These are phyloP conservation scores for Cordia subcordata DNA, from an alignment of 257 asterid species.

Conservation along the genomic window DNA sequence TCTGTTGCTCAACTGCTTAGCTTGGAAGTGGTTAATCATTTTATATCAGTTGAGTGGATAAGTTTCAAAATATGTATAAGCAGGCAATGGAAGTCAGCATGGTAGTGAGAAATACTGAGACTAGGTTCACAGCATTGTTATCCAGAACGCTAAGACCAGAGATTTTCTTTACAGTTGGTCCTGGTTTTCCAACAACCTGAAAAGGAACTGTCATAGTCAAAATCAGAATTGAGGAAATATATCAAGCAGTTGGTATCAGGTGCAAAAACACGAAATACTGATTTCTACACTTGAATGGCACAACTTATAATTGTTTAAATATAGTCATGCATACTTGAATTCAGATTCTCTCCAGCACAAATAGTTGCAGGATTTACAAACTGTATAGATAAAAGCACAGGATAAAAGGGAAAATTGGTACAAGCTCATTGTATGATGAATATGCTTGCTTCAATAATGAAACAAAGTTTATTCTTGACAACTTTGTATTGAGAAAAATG, in stretches of 20 bases:
- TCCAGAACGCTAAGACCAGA: constrained; percentile 76
- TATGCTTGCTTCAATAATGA: too few relatives aligned
- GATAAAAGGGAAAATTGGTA: too few relatives aligned
- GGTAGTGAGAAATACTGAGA: constrained; percentile 57
- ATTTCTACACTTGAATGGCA: not conserved
- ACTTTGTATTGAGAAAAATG: too few relatives aligned
- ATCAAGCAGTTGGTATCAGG: not conserved
- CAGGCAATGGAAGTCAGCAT: constrained; percentile 51
- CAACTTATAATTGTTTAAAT: too few relatives aligned
- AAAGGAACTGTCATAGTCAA: constrained; percentile 6
- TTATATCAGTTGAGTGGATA: not conserved
- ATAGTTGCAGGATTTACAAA: too few relatives aligned
- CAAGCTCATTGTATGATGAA: too few relatives aligned
- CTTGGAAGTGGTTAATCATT: not conserved
- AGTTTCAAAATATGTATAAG: constrained; percentile 52
- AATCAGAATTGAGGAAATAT: constrained; percentile 1
- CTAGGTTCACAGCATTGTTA: constrained; percentile 85
- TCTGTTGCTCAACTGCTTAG: not conserved
- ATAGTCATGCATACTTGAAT: too few relatives aligned
- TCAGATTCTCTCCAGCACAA: too few relatives aligned
- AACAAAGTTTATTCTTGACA: too few relatives aligned
- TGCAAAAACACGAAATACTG: not conserved
- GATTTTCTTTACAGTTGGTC: constrained; percentile 82
- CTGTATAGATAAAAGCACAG: too few relatives aligned
- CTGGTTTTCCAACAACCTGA: constrained; percentile 89